Percentiles rank a stretch among this genome's conserved stretches.
phyloP scores from a whole-genome alignment of 768 basidiomycete species.

The Lepiota venenata region DNA sequence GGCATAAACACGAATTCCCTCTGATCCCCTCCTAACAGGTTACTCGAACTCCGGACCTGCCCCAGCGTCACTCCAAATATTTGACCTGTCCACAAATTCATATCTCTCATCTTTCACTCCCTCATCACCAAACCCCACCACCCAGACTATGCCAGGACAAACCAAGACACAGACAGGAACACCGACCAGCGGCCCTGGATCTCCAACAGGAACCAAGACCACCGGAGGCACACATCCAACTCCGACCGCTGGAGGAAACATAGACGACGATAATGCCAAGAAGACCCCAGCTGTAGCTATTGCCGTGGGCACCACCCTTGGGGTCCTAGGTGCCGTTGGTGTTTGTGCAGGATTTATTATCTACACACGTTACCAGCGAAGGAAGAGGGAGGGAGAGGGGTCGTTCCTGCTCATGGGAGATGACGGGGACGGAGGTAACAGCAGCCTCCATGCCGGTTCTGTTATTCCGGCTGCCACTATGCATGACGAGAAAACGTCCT shows the following conservation, averaged over 20 bases:
- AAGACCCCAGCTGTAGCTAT: constrained; percentile 39
- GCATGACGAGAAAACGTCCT: constrained; percentile 13
- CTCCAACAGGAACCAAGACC: neutral
- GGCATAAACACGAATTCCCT: neutral
- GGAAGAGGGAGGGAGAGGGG: constrained; percentile 18
- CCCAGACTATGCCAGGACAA: constrained; percentile 1
- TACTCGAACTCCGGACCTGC: constrained; percentile 51
- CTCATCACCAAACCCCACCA: constrained; percentile 22
- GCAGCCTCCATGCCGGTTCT: constrained; percentile 13
- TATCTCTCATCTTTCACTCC: constrained; percentile 42
- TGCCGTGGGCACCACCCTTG: constrained; percentile 61
- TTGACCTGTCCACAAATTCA: constrained; percentile 37
- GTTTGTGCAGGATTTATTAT: constrained; percentile 37
- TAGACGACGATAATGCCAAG: constrained; percentile 6
- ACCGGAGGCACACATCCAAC: constrained; percentile 17
- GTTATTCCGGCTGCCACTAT: constrained; percentile 28
- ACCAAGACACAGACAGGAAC: constrained; percentile 2
- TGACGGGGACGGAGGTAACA: constrained; percentile 20
- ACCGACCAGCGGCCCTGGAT: neutral
- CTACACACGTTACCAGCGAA: constrained; percentile 37
- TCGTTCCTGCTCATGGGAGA: constrained; percentile 25
- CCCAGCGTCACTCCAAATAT: constrained; percentile 53
- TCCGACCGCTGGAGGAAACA: constrained; percentile 17
- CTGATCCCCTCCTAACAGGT: constrained; percentile 27
- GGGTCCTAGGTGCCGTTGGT: constrained; percentile 51